These are phyloP conservation scores for Penicillium nucicola DNA, from an alignment of 495 filamentous ascomycete species.

Conservation along the genomic window DNA sequence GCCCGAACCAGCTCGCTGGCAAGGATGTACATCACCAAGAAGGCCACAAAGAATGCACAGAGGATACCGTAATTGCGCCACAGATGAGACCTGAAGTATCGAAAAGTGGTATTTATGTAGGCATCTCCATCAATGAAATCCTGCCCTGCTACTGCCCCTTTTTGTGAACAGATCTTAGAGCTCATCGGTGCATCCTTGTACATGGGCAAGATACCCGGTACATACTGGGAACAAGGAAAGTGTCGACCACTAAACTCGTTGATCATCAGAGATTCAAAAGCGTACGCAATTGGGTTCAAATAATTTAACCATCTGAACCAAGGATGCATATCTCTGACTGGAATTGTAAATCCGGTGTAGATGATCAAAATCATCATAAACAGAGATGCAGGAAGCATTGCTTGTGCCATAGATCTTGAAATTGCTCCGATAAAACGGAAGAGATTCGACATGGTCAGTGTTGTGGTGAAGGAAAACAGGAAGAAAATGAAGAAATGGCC, in stretches of 20 bases:
- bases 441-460: constrained; percentile 65
- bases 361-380: constrained; percentile 81
- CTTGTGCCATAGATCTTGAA: constrained; percentile 75
- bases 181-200: constrained; percentile 48
- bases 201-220: constrained; percentile 46
- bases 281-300: constrained; percentile 79
- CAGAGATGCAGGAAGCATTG: constrained; percentile 77
- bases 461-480: constrained; percentile 63
- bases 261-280: constrained; percentile 84
- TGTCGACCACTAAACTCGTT: constrained; percentile 76
- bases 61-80: constrained; percentile 86
- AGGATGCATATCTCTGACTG: constrained; percentile 63
- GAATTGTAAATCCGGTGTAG: constrained; percentile 89
- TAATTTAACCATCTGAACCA: constrained; percentile 92
- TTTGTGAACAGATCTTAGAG: constrained; percentile 53
- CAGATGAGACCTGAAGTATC: constrained; percentile 58
- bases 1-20: constrained; percentile 72
- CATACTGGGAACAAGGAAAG: constrained; percentile 59
- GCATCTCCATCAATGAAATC: constrained; percentile 59
- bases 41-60: constrained; percentile 67
- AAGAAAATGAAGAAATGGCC: constrained; percentile 69
- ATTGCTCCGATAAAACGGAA: constrained; percentile 83
- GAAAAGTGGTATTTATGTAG: constrained; percentile 61
- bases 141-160: constrained; percentile 60
- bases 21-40: constrained; percentile 63